A percentile compares a stretch with the other conserved stretches of the same genome.
Conservation (phyloP, 2,329 filamentous ascomycete genomes). For the Cladosporium oxysporum region DNA sequence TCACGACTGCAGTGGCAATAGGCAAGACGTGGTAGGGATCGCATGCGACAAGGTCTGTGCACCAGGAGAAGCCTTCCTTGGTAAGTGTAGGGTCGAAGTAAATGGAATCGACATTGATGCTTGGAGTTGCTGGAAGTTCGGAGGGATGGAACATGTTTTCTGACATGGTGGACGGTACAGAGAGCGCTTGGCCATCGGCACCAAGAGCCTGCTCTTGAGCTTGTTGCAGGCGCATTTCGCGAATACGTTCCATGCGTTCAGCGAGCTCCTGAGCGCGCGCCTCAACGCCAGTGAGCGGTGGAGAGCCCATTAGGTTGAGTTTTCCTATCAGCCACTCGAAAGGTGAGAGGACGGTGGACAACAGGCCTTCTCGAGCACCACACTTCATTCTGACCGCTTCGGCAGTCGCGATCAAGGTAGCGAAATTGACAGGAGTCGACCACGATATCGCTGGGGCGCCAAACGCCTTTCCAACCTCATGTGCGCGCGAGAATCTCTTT, state of each 20-base stretch:
- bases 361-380: slow-evolving; percentile 30
- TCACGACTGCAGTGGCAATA: slow-evolving; percentile 49
- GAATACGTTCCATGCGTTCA: background rate
- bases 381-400: slow-evolving; percentile 34
- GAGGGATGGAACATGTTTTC: background rate
- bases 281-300: background rate
- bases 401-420: slow-evolving; percentile 29
- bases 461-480: slow-evolving; percentile 23
- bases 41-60: slow-evolving; percentile 55
- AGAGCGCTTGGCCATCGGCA: background rate
- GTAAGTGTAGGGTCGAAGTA: slow-evolving; percentile 51
- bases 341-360: slow-evolving; percentile 26
- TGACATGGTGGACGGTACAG: background rate
- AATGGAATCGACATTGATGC: background rate
- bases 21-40: slow-evolving; percentile 56
- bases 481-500: background rate
- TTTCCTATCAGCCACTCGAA: slow-evolving; percentile 17
- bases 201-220: background rate
- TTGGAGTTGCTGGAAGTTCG: slow-evolving; percentile 7
- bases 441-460: slow-evolving; percentile 20
- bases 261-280: slow-evolving; percentile 4
- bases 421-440: slow-evolving; percentile 27
- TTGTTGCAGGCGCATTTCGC: background rate
- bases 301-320: background rate
- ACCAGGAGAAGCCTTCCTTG: slow-evolving; percentile 62